phyloP scores from a whole-genome alignment of 805 yeast genomes.

The Candida ortonii region DNA sequence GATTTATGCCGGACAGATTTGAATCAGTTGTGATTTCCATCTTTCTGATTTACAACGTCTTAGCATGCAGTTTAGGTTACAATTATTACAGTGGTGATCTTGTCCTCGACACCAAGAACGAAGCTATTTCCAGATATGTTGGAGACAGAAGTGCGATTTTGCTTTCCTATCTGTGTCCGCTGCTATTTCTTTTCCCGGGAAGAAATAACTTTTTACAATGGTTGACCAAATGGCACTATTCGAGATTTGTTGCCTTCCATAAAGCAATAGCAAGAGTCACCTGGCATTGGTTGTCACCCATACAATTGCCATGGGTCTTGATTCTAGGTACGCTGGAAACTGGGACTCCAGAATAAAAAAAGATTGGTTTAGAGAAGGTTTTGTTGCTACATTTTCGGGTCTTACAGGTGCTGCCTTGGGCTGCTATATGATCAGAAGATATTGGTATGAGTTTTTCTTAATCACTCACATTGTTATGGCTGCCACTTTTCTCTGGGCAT shows the following conservation, averaged over 20 bases:
- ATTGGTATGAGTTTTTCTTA: constrained; percentile 60
- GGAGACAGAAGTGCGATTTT: constrained; percentile 56
- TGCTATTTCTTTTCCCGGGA: constrained; percentile 56
- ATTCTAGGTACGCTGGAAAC: constrained; percentile 23
- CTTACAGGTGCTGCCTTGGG: constrained; percentile 46
- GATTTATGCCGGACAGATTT: constrained; percentile 50
- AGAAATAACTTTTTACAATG: constrained; percentile 60
- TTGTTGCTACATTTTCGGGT: constrained; percentile 38
- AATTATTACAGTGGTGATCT: constrained; percentile 22
- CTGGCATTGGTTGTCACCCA: constrained; percentile 45
- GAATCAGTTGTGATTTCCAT: constrained; percentile 43
- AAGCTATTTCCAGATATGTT: constrained; percentile 33
- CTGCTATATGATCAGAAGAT: constrained; percentile 46
- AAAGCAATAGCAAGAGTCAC: constrained; percentile 52
- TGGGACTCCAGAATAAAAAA: constrained; percentile 27
- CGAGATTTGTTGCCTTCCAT: constrained; percentile 56
- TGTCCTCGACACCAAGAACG: constrained; percentile 16
- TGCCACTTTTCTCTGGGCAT: constrained; percentile 48
- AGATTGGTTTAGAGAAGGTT: constrained; percentile 31
- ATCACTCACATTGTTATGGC: constrained; percentile 57
- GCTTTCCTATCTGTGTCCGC: constrained; percentile 46
- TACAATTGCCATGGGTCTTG: constrained; percentile 30
- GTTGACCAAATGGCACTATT: constrained; percentile 55
- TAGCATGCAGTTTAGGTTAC: constrained; percentile 23
- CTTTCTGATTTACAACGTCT: constrained; percentile 33